phyloP scores from a whole-genome alignment of 2,329 filamentous ascomycete species.

The Chaetomiaceae sp. region DNA sequence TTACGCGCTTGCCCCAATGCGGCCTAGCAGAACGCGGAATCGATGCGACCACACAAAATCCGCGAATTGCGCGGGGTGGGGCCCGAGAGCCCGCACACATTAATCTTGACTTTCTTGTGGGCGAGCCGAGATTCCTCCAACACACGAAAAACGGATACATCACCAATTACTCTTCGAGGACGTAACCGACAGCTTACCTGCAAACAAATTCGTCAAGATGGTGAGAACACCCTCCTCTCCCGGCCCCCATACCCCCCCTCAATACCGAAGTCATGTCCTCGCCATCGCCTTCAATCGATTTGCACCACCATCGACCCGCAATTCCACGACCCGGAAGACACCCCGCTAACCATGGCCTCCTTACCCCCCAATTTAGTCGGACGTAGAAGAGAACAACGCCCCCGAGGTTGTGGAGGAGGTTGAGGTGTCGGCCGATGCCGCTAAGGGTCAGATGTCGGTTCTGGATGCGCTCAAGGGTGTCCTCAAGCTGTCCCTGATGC shows the following conservation, averaged over 20 bases:
- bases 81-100: slow-evolving; percentile 22
- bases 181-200: slow-evolving; percentile 52
- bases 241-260: too few species aligned
- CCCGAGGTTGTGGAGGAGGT: slow-evolving; percentile 83
- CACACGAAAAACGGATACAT: slow-evolving; percentile 17
- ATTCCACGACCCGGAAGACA: neutral
- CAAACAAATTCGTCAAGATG: slow-evolving; percentile 53
- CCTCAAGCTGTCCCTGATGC: slow-evolving; percentile 96
- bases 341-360: slow-evolving; percentile 22
- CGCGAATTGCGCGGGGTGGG: slow-evolving; percentile 20
- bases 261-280: neutral
- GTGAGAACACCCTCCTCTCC: slow-evolving; percentile 38
- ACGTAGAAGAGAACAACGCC: slow-evolving; percentile 99
- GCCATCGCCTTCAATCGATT: neutral
- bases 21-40: neutral
- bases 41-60: slow-evolving; percentile 15
- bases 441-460: slow-evolving; percentile 93
- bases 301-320: neutral
- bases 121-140: slow-evolving; percentile 14
- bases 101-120: slow-evolving; percentile 17
- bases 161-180: slow-evolving; percentile 56
- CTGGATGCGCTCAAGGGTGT: slow-evolving; percentile 98
- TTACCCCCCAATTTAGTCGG: slow-evolving; percentile 68
- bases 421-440: slow-evolving; percentile 89
- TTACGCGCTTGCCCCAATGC: slow-evolving; percentile 4